Evolutionary conservation across 371 early-diverging fungal genomes (phyloP).

Genomic region (Sanchytrium tribonematis): DNA sequence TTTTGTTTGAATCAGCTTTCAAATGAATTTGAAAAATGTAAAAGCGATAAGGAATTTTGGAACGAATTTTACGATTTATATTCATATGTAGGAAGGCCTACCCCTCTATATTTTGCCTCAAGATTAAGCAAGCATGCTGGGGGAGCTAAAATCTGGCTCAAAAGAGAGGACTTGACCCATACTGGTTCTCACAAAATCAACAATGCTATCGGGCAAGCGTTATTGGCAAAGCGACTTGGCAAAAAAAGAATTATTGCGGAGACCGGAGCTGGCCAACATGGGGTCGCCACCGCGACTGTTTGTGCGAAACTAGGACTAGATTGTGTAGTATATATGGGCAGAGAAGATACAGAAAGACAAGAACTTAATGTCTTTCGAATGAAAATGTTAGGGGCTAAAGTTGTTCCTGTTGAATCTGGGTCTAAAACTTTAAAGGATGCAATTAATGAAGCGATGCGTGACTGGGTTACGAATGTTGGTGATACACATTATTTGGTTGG

Average conservation of each 20-base stretch:
- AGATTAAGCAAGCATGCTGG: constrained; percentile 38
- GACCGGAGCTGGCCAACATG: constrained; percentile 94
- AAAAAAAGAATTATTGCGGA: constrained; percentile 90
- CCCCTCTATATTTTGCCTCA: constrained; percentile 52
- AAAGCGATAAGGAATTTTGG: constrained; percentile 30
- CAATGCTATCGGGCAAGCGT: constrained; percentile 75
- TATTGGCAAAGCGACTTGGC: constrained; percentile 72
- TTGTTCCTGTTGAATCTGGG: constrained; percentile 48
- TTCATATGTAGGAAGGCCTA: constrained; percentile 67
- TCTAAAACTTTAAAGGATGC: constrained; percentile 80
- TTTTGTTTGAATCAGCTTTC: constrained; percentile 31
- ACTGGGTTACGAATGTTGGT: constrained; percentile 80
- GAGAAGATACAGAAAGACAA: constrained; percentile 74
- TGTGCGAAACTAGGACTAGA: constrained; percentile 89
- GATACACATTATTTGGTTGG: constrained; percentile 86
- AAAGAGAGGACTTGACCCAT: constrained; percentile 91
- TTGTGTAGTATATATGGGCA: constrained; percentile 86
- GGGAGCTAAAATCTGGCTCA: constrained; percentile 83
- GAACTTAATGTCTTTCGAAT: constrained; percentile 87
- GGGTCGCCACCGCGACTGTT: constrained; percentile 87
- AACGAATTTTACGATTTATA: constrained; percentile 64
- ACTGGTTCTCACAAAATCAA: constrained; percentile 96
- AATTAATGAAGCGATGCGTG: constrained; percentile 90
- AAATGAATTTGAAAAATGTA: constrained; percentile 38
- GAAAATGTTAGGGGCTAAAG: constrained; percentile 66